Evolutionary conservation across 140 eudicot genomes (phyloP).

Genomic region (Stevia rebaudiana): DNA sequence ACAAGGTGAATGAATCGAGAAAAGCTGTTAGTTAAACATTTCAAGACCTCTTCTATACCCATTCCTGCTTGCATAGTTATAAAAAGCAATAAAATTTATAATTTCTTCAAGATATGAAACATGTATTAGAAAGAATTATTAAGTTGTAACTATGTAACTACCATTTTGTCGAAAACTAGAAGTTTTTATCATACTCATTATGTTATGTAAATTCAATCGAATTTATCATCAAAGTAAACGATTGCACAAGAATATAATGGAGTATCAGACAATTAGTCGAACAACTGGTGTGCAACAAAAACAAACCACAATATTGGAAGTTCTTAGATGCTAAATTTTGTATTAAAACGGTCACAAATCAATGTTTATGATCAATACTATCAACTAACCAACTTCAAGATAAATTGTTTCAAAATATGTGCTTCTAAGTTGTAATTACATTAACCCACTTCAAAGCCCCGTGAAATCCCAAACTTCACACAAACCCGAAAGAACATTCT

Average conservation of each 20-base stretch:
- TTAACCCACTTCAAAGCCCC: constrained; percentile 4
- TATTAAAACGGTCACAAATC: not conserved
- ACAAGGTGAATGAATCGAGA: constrained; percentile 88
- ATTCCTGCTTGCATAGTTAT: constrained; percentile 43
- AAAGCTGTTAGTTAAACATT: constrained; percentile 71
- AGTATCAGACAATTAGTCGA: constrained; percentile 18
- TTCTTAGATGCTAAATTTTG: not conserved
- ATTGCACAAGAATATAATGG: not conserved
- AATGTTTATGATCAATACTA: not conserved
- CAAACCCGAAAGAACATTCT: not conserved
- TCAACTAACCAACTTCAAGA: not conserved
- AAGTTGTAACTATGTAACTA: not conserved
- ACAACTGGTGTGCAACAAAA: constrained; percentile 14
- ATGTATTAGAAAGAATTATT: not conserved
- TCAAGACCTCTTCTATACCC: constrained; percentile 53
- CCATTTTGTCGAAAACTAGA: not conserved
- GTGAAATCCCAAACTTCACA: constrained; percentile 19
- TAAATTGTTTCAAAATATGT: not conserved
- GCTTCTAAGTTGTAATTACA: constrained; percentile 9
- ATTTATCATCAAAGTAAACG: not conserved
- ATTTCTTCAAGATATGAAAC: constrained; percentile 1
- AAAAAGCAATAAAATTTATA: not conserved
- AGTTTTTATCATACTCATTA: not conserved
- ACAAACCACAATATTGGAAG: not conserved
- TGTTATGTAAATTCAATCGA: not conserved